Evolutionary conservation across 345 rosid species (phyloP).

Genomic region (Orychophragmus violaceus): DNA sequence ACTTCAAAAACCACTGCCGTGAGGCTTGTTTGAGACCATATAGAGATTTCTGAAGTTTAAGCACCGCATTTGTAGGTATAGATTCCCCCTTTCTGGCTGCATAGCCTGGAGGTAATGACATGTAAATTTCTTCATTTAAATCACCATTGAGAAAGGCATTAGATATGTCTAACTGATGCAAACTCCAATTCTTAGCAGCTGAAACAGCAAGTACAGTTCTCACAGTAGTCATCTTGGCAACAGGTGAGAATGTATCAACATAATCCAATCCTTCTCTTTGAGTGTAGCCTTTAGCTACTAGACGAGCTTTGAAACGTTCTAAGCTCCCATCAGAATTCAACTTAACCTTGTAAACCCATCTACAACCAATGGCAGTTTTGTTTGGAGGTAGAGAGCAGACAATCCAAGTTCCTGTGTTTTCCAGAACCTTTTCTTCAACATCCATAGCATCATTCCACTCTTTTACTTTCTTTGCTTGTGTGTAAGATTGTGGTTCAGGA

Average conservation of each 20-base stretch:
- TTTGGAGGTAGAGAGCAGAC: neutral
- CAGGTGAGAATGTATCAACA: neutral
- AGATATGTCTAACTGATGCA: neutral
- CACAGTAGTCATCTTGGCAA: neutral
- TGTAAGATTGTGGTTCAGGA: neutral
- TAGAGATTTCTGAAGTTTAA: neutral
- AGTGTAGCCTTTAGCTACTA: neutral
- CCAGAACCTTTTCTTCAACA: neutral
- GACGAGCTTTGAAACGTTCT: neutral
- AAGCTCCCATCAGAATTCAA: neutral
- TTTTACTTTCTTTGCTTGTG: too few relatives aligned
- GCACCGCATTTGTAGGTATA: neutral
- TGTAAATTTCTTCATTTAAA: neutral
- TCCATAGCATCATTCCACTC: neutral
- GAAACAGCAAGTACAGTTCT: neutral
- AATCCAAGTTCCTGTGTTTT: neutral
- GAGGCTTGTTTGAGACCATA: neutral
- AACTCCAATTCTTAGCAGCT: neutral
- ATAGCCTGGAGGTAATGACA: neutral
- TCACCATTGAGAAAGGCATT: neutral
- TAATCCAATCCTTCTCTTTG: neutral
- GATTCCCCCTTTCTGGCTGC: neutral
- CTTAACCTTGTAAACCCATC: neutral
- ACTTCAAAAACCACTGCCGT: neutral
- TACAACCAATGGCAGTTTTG: neutral